Evolutionary conservation across 345 rosid genomes (phyloP), one percentile per base, ranked within the genome.

Genomic region (Bruguiera parviflora): DNA sequence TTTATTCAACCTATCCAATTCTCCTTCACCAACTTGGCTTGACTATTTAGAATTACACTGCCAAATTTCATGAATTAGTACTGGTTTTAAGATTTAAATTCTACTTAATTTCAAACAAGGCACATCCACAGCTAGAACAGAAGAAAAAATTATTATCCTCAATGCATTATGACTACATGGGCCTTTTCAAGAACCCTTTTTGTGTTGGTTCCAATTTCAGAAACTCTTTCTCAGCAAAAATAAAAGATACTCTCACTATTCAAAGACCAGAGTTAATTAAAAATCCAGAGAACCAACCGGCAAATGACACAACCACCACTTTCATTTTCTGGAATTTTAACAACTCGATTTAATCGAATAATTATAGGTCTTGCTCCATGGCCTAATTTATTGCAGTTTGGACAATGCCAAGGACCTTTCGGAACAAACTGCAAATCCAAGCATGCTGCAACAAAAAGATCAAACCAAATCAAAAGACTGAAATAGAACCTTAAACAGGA

Each of bases 301-400:
- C 99, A 96, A 71, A 96, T 71, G 71, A 73, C 93, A 83, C 99
- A 96, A 67, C 98, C 98, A 61, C 98, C 99, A 75, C 86, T 82
- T 53, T 90, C 98, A 80, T 73, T 70, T 82, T 88, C 92, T 72
- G 88, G 94, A 21, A 85, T 84, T 75, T 86, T 88, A 56, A 90
- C 94, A 47, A 83, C 91, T 67, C 89, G 86, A 31, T 84, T 82
- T 74, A 82, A 76, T 69, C 89, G 84, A 61, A 90, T 78, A 62
- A 84, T 75, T 64, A 92, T 84, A 37, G 92, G 76, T 70, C 88
- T 87, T 32, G 71, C 82, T 71, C 75, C 77, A 59, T 76, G 77
- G 59, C 78, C 79, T 66, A 64, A 67, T 67, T 82, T 76, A 76
- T 83, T 83, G 78, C 99, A 92, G 83, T 76, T 78, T 35, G 91